These are phyloP conservation scores for Vitis vinifera DNA, from an alignment of 164 flowering plant species.

Conservation along the genomic window DNA sequence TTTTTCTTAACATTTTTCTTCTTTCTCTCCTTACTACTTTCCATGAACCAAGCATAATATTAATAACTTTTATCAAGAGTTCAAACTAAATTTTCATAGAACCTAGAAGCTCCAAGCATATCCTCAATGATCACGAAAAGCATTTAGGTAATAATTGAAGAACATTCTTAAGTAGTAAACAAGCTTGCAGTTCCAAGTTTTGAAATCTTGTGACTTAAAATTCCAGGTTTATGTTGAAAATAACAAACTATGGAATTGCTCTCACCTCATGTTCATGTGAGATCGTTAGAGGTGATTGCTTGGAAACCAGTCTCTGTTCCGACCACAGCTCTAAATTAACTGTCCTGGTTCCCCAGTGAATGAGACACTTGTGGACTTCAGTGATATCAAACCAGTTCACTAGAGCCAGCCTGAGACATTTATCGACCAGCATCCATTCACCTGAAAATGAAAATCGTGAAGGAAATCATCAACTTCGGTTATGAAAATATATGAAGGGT, in stretches of 20 bases:
- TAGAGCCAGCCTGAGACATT: constrained; percentile 55
- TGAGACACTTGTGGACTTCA: constrained; percentile 68
- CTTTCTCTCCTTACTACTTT: too few relatives aligned
- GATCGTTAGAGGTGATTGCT: constrained; percentile 63
- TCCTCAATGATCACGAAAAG: too few relatives aligned
- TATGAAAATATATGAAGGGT: not conserved
- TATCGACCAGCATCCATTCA: constrained; percentile 88
- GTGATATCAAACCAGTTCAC: constrained; percentile 56
- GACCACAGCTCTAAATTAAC: constrained; percentile 93
- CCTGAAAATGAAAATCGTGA: constrained; percentile 35
- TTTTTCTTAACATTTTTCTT: too few relatives aligned
- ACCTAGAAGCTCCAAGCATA: too few relatives aligned
- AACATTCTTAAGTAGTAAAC: too few relatives aligned
- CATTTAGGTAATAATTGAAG: too few relatives aligned
- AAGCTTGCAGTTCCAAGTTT: not conserved
- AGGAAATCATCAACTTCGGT: not conserved
- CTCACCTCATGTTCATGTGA: constrained; percentile 77
- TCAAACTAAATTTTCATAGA: too few relatives aligned
- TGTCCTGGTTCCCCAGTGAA: constrained; percentile 89
- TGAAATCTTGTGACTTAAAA: not conserved
- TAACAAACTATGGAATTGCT: constrained; percentile 19
- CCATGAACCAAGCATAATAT: too few relatives aligned
- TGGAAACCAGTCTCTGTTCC: constrained; percentile 82
- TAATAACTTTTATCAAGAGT: too few relatives aligned
- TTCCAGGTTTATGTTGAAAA: not conserved